Conservation (phyloP, 768 basidiomycete genomes). For the Amanita muscaria region DNA sequence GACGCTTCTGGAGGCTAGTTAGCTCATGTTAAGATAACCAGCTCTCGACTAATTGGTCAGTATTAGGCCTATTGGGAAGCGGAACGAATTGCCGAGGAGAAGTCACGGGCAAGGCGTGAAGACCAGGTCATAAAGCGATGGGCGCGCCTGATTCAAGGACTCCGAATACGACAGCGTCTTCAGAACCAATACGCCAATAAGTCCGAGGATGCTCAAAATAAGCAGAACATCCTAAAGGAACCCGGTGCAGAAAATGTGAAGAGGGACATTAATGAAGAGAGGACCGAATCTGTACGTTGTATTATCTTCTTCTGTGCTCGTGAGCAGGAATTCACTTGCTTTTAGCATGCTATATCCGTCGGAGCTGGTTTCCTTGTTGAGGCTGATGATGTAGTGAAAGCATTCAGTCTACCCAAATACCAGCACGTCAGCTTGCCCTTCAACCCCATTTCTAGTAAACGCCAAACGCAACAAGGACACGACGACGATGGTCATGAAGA, state of each 20-base stretch:
- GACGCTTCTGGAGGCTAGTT: conserved; percentile 61
- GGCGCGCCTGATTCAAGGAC: conserved; percentile 79
- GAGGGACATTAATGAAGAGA: conserved; percentile 11
- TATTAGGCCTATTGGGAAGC: conserved; percentile 78
- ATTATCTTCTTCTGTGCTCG: neutral
- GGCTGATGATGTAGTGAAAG: conserved; percentile 66
- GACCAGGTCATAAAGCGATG: conserved; percentile 83
- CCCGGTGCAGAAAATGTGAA: conserved; percentile 10
- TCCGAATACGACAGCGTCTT: conserved; percentile 77
- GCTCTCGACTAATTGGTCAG: neutral
- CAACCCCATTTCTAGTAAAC: conserved; percentile 8
- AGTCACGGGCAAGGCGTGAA: conserved; percentile 62
- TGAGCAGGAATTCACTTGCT: neutral
- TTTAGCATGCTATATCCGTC: conserved; percentile 12
- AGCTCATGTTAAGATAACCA: neutral
- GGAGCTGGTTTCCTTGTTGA: conserved; percentile 48
- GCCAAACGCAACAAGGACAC: neutral
- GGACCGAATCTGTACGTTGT: conserved; percentile 2
- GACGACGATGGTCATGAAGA: conserved; percentile 14
- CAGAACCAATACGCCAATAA: conserved; percentile 59
- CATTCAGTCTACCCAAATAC: conserved; percentile 61
- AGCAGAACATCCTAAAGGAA: conserved; percentile 6
- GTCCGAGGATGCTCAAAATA: neutral
- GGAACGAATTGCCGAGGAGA: conserved; percentile 70
- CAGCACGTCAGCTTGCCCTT: conserved; percentile 24